Evolutionary conservation across 192 early-diverging fungal genomes (phyloP).

Genomic region (Linnemannia schmuckeri): DNA sequence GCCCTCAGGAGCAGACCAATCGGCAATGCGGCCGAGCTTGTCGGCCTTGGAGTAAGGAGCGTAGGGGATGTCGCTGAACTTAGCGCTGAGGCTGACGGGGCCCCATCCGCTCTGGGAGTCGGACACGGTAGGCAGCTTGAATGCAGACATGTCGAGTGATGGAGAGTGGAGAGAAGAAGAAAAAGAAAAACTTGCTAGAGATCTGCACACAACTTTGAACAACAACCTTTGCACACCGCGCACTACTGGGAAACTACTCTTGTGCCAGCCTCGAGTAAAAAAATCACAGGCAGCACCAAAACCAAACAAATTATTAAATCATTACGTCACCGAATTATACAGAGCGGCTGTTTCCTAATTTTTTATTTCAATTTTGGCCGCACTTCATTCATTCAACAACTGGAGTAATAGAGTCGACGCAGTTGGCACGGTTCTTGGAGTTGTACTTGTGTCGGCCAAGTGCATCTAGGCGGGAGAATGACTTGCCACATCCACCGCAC

Average conservation of each 20-base stretch:
- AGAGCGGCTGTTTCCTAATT: neutral
- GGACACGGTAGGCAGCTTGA: slow-evolving; percentile 82
- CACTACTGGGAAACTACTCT: neutral
- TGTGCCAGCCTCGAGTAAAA: neutral
- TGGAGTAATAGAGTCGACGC: neutral
- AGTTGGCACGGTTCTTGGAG: slow-evolving; percentile 56
- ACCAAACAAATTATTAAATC: neutral
- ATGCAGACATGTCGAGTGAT: slow-evolving; percentile 58
- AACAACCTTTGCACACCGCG: neutral
- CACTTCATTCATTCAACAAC: neutral
- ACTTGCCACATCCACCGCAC: slow-evolving; percentile 75
- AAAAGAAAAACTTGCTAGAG: slow-evolving; percentile 1
- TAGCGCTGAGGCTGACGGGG: slow-evolving; percentile 76
- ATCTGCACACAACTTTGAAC: slow-evolving; percentile 1
- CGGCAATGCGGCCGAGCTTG: slow-evolving; percentile 93
- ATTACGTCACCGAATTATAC: slow-evolving; percentile 1
- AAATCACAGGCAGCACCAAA: neutral
- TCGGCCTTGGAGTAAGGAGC: slow-evolving; percentile 96
- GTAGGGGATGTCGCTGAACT: slow-evolving; percentile 90
- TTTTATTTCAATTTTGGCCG: neutral
- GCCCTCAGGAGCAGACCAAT: slow-evolving; percentile 87
- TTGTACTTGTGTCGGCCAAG: slow-evolving; percentile 72
- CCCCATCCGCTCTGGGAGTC: slow-evolving; percentile 94
- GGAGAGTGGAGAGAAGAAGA: slow-evolving; percentile 2
- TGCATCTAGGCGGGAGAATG: slow-evolving; percentile 84